Percentiles rank a stretch among this genome's conserved stretches.
phyloP scores from a whole-genome alignment of 768 basidiomycete species.

The Xanthoconium stramineum region DNA sequence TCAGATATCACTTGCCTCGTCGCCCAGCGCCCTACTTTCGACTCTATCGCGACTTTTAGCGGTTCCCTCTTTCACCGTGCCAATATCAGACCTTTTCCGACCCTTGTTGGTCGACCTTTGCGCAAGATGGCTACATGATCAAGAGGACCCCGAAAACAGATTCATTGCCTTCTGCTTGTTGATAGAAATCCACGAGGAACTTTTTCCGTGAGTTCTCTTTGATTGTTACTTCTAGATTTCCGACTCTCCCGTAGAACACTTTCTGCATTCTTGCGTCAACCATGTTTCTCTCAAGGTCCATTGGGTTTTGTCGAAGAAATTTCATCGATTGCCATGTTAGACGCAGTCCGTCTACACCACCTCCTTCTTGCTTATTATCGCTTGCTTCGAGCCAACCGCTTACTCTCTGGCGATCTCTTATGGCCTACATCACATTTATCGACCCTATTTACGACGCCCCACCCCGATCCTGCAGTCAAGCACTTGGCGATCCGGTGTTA shows the following conservation, averaged over 20 bases:
- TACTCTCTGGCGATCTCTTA: constrained; percentile 54
- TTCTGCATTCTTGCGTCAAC: constrained; percentile 44
- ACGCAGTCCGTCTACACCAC: constrained; percentile 54
- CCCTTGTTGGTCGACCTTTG: constrained; percentile 79
- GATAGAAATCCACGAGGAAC: constrained; percentile 65
- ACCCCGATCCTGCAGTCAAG: constrained; percentile 62
- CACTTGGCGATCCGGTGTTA: constrained; percentile 78
- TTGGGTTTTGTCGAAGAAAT: constrained; percentile 42
- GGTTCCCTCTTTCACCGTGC: constrained; percentile 57
- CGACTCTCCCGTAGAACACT: constrained; percentile 45
- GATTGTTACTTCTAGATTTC: constrained; percentile 1
- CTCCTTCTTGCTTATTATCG: constrained; percentile 80
- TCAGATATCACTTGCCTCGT: constrained; percentile 38
- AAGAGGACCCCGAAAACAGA: constrained; percentile 46
- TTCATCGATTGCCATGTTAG: constrained; percentile 30
- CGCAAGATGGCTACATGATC: constrained; percentile 72
- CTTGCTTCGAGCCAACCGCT: constrained; percentile 68
- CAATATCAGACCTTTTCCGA: constrained; percentile 63
- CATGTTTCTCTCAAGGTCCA: constrained; percentile 49
- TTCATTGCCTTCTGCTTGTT: constrained; percentile 60
- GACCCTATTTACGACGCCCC: constrained; percentile 43
- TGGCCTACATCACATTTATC: constrained; percentile 56
- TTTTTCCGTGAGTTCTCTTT: constrained; percentile 57
- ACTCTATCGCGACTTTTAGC: constrained; percentile 60
- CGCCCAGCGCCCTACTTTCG: constrained; percentile 44